Evolutionary conservation across 805 yeast genomes (phyloP).

Genomic region (Trichomonascus vanleenenianus): DNA sequence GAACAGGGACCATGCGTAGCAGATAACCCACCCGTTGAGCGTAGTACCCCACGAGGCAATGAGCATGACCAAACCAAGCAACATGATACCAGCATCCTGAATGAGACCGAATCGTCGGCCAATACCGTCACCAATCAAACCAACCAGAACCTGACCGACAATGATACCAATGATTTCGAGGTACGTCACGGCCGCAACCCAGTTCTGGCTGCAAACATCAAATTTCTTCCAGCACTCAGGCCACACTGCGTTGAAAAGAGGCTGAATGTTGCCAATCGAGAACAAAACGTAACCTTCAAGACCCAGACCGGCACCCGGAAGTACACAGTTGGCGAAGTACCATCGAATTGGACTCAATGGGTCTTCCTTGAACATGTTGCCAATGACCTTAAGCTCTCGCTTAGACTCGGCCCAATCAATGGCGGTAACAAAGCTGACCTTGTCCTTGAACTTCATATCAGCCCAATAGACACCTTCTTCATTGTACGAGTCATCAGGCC

Average conservation of each 20-base stretch:
- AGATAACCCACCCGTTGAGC: conserved; percentile 52
- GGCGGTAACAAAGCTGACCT: conserved; percentile 21
- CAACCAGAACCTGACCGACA: conserved; percentile 52
- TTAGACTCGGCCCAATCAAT: conserved; percentile 24
- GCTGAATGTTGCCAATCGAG: conserved; percentile 30
- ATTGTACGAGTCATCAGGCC: conserved; percentile 29
- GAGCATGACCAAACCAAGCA: conserved; percentile 51
- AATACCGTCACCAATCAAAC: conserved; percentile 48
- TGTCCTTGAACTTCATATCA: conserved; percentile 26
- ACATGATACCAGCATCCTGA: conserved; percentile 49
- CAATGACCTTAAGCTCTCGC: conserved; percentile 21
- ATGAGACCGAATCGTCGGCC: conserved; percentile 58
- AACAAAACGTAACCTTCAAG: conserved; percentile 33
- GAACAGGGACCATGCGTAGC: conserved; percentile 40
- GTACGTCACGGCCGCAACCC: conserved; percentile 30
- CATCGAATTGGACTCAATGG: conserved; percentile 30
- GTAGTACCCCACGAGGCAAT: conserved; percentile 52
- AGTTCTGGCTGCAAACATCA: conserved; percentile 26
- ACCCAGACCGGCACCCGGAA: conserved; percentile 33
- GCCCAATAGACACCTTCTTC: conserved; percentile 33
- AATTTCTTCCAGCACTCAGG: conserved; percentile 30
- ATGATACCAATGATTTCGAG: conserved; percentile 42
- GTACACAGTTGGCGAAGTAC: conserved; percentile 29
- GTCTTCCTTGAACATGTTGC: conserved; percentile 25
- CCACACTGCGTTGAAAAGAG: conserved; percentile 29